These are phyloP conservation scores for Pholiota microspora DNA, from an alignment of 768 basidiomycete genomes.

Conservation along the genomic window DNA sequence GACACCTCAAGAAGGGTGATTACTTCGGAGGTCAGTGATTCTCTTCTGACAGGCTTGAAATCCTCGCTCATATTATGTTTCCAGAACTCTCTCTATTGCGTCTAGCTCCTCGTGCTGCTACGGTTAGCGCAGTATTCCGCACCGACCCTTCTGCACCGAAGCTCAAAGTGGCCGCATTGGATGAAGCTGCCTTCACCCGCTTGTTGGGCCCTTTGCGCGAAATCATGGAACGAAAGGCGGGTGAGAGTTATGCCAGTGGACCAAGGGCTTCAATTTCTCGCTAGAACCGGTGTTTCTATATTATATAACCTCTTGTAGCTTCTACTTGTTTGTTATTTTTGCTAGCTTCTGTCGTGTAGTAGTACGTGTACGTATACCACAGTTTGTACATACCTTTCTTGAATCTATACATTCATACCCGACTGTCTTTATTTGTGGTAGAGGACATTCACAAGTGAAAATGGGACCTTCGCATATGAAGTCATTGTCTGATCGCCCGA, in stretches of 20 bases:
- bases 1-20: constrained; percentile 82
- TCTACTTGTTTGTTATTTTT: neutral
- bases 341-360: no score
- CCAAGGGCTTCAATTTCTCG: constrained; percentile 28
- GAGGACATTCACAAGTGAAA: no score
- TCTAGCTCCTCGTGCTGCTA: constrained; percentile 91
- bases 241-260: constrained; percentile 58
- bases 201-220: constrained; percentile 90
- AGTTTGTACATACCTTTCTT: neutral
- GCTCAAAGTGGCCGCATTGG: constrained; percentile 91
- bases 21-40: constrained; percentile 88
- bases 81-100: constrained; percentile 90
- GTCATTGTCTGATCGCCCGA: neutral
- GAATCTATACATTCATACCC: neutral
- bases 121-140: constrained; percentile 77
- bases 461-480: neutral
- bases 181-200: constrained; percentile 91
- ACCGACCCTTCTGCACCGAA: constrained; percentile 49
- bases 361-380: constrained; percentile 5
- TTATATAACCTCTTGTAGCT: neutral
- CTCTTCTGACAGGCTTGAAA: constrained; percentile 6
- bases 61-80: neutral
- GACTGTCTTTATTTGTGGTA: neutral
- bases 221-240: constrained; percentile 90
- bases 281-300: constrained; percentile 8